phyloP scores from a whole-genome alignment of 2,329 filamentous ascomycete genomes.

The Colletotrichum endophyticum region DNA sequence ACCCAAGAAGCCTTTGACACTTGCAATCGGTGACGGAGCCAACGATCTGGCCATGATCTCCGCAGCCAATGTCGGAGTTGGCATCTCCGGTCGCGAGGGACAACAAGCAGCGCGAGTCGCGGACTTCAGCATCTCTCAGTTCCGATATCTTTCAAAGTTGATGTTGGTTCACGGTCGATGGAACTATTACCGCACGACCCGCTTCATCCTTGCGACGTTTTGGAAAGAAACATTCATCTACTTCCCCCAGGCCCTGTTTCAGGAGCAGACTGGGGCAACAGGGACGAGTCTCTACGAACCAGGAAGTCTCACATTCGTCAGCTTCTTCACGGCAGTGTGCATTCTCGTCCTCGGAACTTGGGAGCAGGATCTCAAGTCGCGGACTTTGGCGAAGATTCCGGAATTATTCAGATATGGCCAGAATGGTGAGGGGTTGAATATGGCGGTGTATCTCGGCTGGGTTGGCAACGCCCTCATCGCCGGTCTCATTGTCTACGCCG shows the following conservation, averaged over 20 bases:
- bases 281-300: slow-evolving; percentile 92
- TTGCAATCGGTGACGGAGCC: slow-evolving; percentile 91
- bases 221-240: slow-evolving; percentile 91
- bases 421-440: slow-evolving; percentile 73
- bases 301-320: slow-evolving; percentile 88
- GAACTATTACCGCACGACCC: slow-evolving; percentile 90
- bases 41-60: slow-evolving; percentile 98
- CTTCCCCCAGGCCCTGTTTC: slow-evolving; percentile 82
- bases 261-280: slow-evolving; percentile 83
- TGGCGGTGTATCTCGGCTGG: slow-evolving; percentile 69
- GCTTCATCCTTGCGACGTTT: slow-evolving; percentile 88
- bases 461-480: slow-evolving; percentile 25
- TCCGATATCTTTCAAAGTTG: slow-evolving; percentile 82
- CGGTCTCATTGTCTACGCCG: slow-evolving; percentile 38
- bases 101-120: slow-evolving; percentile 88
- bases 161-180: slow-evolving; percentile 86
- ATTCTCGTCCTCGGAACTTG: slow-evolving; percentile 93
- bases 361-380: slow-evolving; percentile 83
- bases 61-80: slow-evolving; percentile 82
- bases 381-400: slow-evolving; percentile 85
- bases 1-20: slow-evolving; percentile 64
- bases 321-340: slow-evolving; percentile 90
- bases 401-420: slow-evolving; percentile 89
- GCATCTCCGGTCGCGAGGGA: slow-evolving; percentile 90
- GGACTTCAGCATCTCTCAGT: slow-evolving; percentile 91